A percentile compares a stretch with the other conserved stretches of the same genome.
phyloP scores from a whole-genome alignment of 371 early-diverging fungal genomes.

The Saksenaea vasiformis region DNA sequence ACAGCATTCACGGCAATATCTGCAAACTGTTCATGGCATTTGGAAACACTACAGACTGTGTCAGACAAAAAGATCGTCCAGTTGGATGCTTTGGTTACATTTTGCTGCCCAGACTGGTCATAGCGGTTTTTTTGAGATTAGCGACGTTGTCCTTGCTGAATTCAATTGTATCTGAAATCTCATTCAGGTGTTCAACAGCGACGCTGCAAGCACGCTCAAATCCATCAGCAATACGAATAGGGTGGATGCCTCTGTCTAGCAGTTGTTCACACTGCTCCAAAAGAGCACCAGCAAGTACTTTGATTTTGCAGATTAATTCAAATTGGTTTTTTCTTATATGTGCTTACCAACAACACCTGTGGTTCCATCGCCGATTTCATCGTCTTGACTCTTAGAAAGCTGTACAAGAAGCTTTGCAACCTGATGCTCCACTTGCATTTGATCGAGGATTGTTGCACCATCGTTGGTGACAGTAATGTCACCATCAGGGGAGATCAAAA shows the following conservation, averaged over 20 bases:
- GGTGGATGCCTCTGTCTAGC: conserved; percentile 97
- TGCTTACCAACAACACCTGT: conserved; percentile 96
- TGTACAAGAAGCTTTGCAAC: conserved; percentile 97
- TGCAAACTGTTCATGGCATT: conserved; percentile 94
- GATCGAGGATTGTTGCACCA: conserved; percentile 98
- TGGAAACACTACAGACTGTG: conserved; percentile 73
- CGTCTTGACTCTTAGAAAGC: conserved; percentile 97
- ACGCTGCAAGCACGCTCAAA: conserved; percentile 95
- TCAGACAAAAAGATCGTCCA: neutral
- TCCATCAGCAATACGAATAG: conserved; percentile 97
- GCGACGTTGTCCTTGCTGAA: conserved; percentile 78
- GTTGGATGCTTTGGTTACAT: conserved; percentile 61
- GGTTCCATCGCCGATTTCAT: conserved; percentile 99
- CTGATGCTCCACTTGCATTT: conserved; percentile 99
- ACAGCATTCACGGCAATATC: conserved; percentile 98
- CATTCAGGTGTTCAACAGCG: conserved; percentile 88
- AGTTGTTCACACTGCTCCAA: conserved; percentile 95
- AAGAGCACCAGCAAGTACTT: conserved; percentile 96
- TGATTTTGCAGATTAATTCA: neutral
- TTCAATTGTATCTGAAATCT: conserved; percentile 88
- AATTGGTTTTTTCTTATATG: neutral
- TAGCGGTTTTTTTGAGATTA: conserved; percentile 93
- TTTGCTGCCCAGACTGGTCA: conserved; percentile 96
- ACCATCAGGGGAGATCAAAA: conserved; percentile 97
- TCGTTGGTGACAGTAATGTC: conserved; percentile 99